Evolutionary conservation across 306 rosid genomes (phyloP).

Genomic region (Glycine soja): DNA sequence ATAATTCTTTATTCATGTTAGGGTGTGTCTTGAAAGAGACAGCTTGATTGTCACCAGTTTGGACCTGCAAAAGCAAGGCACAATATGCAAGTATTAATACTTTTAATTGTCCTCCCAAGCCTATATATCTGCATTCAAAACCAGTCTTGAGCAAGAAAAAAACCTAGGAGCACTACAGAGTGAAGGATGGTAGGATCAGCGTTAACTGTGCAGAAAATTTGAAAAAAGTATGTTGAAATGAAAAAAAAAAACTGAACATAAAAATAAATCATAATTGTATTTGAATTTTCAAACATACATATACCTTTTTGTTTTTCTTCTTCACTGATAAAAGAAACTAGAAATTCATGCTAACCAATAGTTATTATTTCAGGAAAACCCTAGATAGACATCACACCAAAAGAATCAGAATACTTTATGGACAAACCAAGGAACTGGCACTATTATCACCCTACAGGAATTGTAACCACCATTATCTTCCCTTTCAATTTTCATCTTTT

Average conservation of each 20-base stretch:
- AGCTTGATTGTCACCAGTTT: slow-evolving; percentile 83
- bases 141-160: neutral
- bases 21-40: slow-evolving; percentile 97
- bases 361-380: slow-evolving; percentile 9
- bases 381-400: slow-evolving; percentile 16
- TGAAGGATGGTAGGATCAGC: slow-evolving; percentile 1
- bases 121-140: slow-evolving; percentile 39
- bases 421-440: slow-evolving; percentile 1
- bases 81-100: slow-evolving; percentile 14
- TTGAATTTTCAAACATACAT: neutral
- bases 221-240: slow-evolving; percentile 20
- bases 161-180: slow-evolving; percentile 1
- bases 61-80: slow-evolving; percentile 70
- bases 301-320: slow-evolving; percentile 17
- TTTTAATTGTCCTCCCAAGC: slow-evolving; percentile 13
- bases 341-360: slow-evolving; percentile 12
- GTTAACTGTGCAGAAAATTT: slow-evolving; percentile 3
- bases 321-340: neutral
- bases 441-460: neutral
- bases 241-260: slow-evolving; percentile 26
- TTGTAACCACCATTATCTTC: slow-evolving; percentile 7
- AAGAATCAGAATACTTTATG: slow-evolving; percentile 25
- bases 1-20: slow-evolving; percentile 93
- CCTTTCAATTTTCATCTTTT: neutral
- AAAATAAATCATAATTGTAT: neutral